A percentile compares a stretch with the other conserved stretches of the same genome.
Conservation (phyloP, 306 rosid genomes). For the Glycine soja region DNA sequence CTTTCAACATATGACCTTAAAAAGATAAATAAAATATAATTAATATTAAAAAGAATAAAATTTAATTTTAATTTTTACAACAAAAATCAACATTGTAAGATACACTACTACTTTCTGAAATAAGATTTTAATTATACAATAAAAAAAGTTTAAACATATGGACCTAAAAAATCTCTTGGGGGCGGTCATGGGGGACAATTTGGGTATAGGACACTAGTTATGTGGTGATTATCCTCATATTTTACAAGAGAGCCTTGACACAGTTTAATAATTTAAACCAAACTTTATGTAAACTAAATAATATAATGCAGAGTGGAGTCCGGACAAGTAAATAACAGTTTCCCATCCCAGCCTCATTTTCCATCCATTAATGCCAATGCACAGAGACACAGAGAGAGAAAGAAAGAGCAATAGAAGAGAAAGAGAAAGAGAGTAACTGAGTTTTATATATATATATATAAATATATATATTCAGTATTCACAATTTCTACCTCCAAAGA, state of each 20-base stretch:
- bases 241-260: constrained; percentile 10
- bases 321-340: constrained; percentile 60
- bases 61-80: background rate
- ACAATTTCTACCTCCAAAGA: constrained; percentile 46
- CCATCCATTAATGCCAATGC: constrained; percentile 66
- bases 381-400: constrained; percentile 31
- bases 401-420: background rate
- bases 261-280: background rate
- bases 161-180: background rate
- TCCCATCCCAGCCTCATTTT: constrained; percentile 53
- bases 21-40: background rate
- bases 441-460: background rate
- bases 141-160: background rate
- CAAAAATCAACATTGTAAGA: background rate
- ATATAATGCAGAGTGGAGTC: constrained; percentile 50
- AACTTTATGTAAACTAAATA: background rate
- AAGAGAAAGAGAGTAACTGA: background rate
- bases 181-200: constrained; percentile 30
- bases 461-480: background rate
- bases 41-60: background rate
- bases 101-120: background rate
- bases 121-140: background rate
- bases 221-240: constrained; percentile 25
- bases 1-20: background rate
- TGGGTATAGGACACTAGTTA: constrained; percentile 26